Conservation (phyloP, 2,329 filamentous ascomycete species). For the Epichloe gansuensis region DNA sequence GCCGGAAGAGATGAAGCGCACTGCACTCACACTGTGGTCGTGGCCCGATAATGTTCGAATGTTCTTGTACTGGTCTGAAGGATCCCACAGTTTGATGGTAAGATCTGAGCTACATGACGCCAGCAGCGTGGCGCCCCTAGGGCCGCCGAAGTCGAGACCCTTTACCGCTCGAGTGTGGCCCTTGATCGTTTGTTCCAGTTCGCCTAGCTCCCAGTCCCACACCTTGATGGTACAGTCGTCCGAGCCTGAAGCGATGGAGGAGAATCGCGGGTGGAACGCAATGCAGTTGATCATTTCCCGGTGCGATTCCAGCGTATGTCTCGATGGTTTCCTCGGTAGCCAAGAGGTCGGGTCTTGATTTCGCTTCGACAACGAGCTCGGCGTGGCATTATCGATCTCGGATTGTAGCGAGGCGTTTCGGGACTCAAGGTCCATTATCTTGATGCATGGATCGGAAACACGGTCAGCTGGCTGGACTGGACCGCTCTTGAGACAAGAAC, state of each 20-base stretch:
- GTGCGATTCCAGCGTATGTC: slow-evolving; percentile 75
- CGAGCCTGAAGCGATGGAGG: slow-evolving; percentile 76
- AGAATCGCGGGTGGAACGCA: slow-evolving; percentile 86
- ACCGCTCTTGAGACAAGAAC: background rate
- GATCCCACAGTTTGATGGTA: slow-evolving; percentile 93
- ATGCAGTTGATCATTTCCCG: slow-evolving; percentile 71
- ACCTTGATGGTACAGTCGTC: slow-evolving; percentile 93
- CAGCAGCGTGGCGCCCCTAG: slow-evolving; percentile 57
- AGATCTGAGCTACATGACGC: slow-evolving; percentile 62
- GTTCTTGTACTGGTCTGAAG: slow-evolving; percentile 82
- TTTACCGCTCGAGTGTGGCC: slow-evolving; percentile 81
- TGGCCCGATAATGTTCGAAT: slow-evolving; percentile 84
- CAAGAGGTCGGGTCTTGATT: slow-evolving; percentile 77
- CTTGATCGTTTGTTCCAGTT: slow-evolving; percentile 81
- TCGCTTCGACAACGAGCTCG: slow-evolving; percentile 51
- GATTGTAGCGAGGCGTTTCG: slow-evolving; percentile 59
- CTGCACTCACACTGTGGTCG: slow-evolving; percentile 77
- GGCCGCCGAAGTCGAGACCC: slow-evolving; percentile 83
- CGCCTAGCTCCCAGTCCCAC: slow-evolving; percentile 92
- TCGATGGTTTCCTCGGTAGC: slow-evolving; percentile 72
- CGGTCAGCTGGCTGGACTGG: background rate
- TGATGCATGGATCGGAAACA: background rate
- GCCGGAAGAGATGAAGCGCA: slow-evolving; percentile 75
- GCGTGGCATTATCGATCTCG: slow-evolving; percentile 76
- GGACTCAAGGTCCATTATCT: slow-evolving; percentile 91